Percentiles rank a stretch among this genome's conserved stretches.
Conservation (phyloP, 768 basidiomycete species). For the Russula foetens region DNA sequence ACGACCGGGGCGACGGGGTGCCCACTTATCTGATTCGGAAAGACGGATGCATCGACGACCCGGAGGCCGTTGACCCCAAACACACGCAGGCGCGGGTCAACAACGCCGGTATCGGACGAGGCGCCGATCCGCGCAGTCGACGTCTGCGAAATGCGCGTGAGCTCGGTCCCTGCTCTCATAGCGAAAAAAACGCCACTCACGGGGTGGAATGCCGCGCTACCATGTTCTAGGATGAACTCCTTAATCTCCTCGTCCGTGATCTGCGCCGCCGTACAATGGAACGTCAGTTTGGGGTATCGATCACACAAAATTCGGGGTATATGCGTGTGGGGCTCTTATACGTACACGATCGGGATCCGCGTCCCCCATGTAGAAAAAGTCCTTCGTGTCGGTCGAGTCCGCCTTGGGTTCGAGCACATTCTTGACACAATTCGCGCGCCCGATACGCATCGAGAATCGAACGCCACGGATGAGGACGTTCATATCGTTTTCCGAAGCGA, state of each 20-base stretch:
- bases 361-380: constrained; percentile 14
- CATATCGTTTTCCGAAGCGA: constrained; percentile 17
- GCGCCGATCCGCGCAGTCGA: constrained; percentile 15
- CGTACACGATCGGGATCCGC: constrained; percentile 11
- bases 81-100: constrained; percentile 33
- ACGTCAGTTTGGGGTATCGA: not conserved
- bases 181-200: constrained; percentile 17
- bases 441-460: constrained; percentile 11
- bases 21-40: constrained; percentile 15
- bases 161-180: not conserved
- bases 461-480: constrained; percentile 13
- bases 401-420: constrained; percentile 10
- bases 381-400: constrained; percentile 5
- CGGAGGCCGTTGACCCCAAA: constrained; percentile 38
- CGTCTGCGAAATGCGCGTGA: not conserved
- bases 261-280: not conserved
- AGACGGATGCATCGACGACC: constrained; percentile 25
- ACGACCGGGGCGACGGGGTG: constrained; percentile 7
- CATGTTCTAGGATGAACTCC: constrained; percentile 4
- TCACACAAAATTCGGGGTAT: no score
- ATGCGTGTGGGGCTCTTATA: not conserved
- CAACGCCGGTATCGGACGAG: constrained; percentile 28
- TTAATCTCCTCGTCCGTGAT: constrained; percentile 20
- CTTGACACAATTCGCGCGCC: constrained; percentile 4
- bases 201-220: constrained; percentile 26